Conservation (phyloP, 768 basidiomycete genomes). For the Boletus speciosus region DNA sequence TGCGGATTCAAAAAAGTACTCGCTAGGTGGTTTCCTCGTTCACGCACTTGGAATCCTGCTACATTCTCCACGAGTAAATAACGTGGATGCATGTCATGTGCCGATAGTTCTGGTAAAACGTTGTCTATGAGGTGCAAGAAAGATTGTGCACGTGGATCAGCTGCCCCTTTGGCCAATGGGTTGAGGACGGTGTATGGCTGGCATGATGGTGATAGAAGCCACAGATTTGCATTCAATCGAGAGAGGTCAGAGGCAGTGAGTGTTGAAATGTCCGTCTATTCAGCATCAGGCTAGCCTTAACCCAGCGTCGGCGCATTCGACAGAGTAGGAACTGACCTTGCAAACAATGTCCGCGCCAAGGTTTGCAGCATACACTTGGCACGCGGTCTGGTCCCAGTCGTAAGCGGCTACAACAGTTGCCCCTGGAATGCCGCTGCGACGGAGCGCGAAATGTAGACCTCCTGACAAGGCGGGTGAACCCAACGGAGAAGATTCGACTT, state of each 20-base stretch:
- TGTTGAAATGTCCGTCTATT: constrained; percentile 57
- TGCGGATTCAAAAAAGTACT: constrained; percentile 5
- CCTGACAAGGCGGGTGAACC: constrained; percentile 39
- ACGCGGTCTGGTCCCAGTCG: constrained; percentile 79
- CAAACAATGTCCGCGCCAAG: constrained; percentile 44
- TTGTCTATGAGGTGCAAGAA: constrained; percentile 67
- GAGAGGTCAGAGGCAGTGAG: constrained; percentile 49
- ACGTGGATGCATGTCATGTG: constrained; percentile 44
- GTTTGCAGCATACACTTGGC: constrained; percentile 66
- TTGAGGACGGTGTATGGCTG: constrained; percentile 83
- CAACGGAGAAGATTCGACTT: neutral
- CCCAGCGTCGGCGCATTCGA: neutral
- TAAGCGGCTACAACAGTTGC: constrained; percentile 58
- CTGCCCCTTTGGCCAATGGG: constrained; percentile 62
- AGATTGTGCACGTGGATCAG: constrained; percentile 71
- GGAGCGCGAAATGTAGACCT: constrained; percentile 67
- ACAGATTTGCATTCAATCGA: constrained; percentile 52
- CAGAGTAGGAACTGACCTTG: constrained; percentile 24
- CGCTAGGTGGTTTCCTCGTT: neutral
- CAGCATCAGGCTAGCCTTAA: neutral
- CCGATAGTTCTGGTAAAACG: constrained; percentile 58
- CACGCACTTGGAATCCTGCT: constrained; percentile 72
- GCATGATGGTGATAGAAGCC: constrained; percentile 81
- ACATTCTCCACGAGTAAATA: constrained; percentile 77
- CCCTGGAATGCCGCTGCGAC: constrained; percentile 45